Evolutionary conservation across 257 asterid genomes (phyloP).

Genomic region (Fraxinus excelsior): DNA sequence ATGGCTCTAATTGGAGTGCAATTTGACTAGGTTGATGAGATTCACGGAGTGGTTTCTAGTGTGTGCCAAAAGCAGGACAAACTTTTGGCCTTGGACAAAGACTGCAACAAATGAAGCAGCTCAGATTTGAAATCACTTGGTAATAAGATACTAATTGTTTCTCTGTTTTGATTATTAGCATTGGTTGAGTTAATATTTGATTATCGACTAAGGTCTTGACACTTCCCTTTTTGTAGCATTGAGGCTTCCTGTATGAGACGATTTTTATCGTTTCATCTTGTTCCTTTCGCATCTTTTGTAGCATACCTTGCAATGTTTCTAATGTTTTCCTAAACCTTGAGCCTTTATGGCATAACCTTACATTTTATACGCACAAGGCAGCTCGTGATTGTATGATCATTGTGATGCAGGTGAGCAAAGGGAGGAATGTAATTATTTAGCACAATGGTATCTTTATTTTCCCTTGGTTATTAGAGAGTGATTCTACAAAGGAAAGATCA

Average conservation of each 20-base stretch:
- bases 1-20: conserved; percentile 86
- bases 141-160: neutral
- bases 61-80: conserved; percentile 45
- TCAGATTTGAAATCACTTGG: conserved; percentile 28
- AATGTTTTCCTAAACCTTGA: neutral
- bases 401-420: conserved; percentile 40
- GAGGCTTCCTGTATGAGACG: neutral
- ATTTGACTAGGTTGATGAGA: conserved; percentile 74
- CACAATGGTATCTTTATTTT: too few relatives aligned
- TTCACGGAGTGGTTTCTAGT: conserved; percentile 80
- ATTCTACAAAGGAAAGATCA: too few relatives aligned
- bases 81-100: conserved; percentile 45
- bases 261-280: neutral
- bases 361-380: too few relatives aligned
- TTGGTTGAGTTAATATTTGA: too few relatives aligned
- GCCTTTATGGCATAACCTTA: too few relatives aligned
- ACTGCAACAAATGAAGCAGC: conserved; percentile 49
- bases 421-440: conserved; percentile 23
- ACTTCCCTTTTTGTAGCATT: neutral
- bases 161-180: neutral
- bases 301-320: neutral
- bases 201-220: neutral
- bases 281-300: neutral
- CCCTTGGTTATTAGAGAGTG: too few relatives aligned
- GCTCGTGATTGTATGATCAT: too few relatives aligned